phyloP scores from a whole-genome alignment of 768 basidiomycete genomes.

The Phlegmacium glaucopus region DNA sequence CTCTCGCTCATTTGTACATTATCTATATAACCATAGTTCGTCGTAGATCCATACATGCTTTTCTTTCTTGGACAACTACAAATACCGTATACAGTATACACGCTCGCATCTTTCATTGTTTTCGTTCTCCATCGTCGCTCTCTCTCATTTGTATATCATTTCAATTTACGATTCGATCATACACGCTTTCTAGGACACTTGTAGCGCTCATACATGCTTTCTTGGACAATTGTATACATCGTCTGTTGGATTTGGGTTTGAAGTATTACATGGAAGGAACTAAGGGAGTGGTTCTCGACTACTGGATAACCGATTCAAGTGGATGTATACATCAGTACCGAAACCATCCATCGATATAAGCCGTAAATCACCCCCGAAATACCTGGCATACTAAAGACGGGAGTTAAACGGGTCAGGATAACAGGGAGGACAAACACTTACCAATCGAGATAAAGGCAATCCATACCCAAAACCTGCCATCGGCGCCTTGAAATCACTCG shows the following conservation, averaged over 20 bases:
- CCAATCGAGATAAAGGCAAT: conserved; percentile 85
- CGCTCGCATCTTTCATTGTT: too few relatives aligned
- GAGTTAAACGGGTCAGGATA: conserved; percentile 2
- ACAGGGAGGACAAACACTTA: conserved; percentile 34
- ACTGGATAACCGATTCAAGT: conserved; percentile 81
- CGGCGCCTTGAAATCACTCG: conserved; percentile 91
- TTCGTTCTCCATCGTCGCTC: background rate
- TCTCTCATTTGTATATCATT: background rate
- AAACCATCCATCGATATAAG: conserved; percentile 99
- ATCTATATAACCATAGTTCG: too few relatives aligned
- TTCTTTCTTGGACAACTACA: too few relatives aligned
- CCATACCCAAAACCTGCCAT: conserved; percentile 99
- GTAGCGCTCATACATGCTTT: background rate
- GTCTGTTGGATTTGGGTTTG: background rate
- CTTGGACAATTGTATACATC: background rate
- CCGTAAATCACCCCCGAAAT: conserved; percentile 90
- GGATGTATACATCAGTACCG: conserved; percentile 92
- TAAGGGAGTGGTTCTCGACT: conserved; percentile 76
- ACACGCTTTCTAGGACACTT: background rate
- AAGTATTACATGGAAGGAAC: background rate
- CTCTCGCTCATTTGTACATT: too few relatives aligned
- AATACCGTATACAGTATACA: too few relatives aligned
- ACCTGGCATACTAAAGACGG: conserved; percentile 76
- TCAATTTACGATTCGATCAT: background rate
- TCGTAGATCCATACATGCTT: too few relatives aligned